Evolutionary conservation across 2,329 filamentous ascomycete genomes (phyloP).

Genomic region (Fusarium pseudoanthophilum): DNA sequence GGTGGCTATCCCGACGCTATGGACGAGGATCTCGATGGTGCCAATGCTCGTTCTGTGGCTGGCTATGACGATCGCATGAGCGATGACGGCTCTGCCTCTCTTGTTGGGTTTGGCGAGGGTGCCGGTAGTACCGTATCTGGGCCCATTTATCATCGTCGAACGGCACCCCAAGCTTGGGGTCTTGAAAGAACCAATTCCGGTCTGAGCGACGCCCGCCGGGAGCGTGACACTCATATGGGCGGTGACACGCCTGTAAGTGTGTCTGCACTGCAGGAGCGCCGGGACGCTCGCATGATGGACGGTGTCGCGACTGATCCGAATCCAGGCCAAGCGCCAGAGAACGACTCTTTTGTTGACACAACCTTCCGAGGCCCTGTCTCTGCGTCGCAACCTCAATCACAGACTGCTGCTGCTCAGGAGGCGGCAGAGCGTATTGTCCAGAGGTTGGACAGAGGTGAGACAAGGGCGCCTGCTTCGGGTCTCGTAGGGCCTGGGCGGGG

Average conservation of each 20-base stretch:
- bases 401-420: slow-evolving; percentile 53
- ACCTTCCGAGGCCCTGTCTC: slow-evolving; percentile 68
- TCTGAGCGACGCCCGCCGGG: slow-evolving; percentile 58
- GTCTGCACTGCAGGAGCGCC: slow-evolving; percentile 61
- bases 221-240: slow-evolving; percentile 49
- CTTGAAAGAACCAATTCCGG: slow-evolving; percentile 64
- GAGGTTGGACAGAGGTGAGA: slow-evolving; percentile 64
- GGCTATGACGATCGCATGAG: slow-evolving; percentile 79
- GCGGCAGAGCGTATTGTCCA: slow-evolving; percentile 73
- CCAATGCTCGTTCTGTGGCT: slow-evolving; percentile 59
- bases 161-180: slow-evolving; percentile 56
- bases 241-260: slow-evolving; percentile 58
- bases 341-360: slow-evolving; percentile 71
- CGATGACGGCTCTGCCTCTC: slow-evolving; percentile 82
- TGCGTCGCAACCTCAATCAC: slow-evolving; percentile 45
- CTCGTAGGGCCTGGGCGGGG: slow-evolving; percentile 58
- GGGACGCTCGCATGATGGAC: slow-evolving; percentile 74
- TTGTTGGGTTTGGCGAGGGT: slow-evolving; percentile 93
- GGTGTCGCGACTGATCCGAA: slow-evolving; percentile 69
- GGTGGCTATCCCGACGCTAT: slow-evolving; percentile 58
- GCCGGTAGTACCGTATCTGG: slow-evolving; percentile 87
- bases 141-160: slow-evolving; percentile 72
- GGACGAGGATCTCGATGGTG: slow-evolving; percentile 63
- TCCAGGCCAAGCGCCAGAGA: slow-evolving; percentile 59
- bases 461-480: slow-evolving; percentile 49